Evolutionary conservation across 768 basidiomycete species (phyloP).

Genomic region (Boletus subcaerulescens): DNA sequence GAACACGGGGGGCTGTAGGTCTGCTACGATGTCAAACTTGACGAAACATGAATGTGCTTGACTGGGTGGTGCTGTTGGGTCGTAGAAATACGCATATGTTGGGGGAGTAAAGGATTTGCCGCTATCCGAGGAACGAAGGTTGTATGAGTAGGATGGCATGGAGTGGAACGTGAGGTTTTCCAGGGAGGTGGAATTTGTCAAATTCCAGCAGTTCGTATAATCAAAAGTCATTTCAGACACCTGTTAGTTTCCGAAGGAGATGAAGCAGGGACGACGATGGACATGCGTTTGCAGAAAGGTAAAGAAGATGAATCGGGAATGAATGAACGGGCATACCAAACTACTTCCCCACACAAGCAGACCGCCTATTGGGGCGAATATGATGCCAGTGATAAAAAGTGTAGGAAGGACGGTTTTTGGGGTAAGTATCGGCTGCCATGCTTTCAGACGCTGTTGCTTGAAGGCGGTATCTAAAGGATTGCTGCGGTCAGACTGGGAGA

Average conservation of each 20-base stretch:
- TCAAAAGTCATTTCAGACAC: slow-evolving; percentile 94
- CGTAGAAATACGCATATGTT: slow-evolving; percentile 70
- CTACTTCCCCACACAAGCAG: slow-evolving; percentile 89
- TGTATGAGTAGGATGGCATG: slow-evolving; percentile 66
- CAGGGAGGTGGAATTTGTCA: slow-evolving; percentile 36
- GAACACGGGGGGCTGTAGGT: slow-evolving; percentile 72
- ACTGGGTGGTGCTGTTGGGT: slow-evolving; percentile 42
- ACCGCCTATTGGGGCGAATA: slow-evolving; percentile 96
- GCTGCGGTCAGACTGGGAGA: slow-evolving; percentile 15
- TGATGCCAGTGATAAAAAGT: slow-evolving; percentile 88
- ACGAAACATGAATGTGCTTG: slow-evolving; percentile 66
- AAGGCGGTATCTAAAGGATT: slow-evolving; percentile 81
- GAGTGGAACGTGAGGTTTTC: slow-evolving; percentile 39
- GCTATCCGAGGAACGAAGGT: slow-evolving; percentile 58
- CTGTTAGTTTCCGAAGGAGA: slow-evolving; percentile 30
- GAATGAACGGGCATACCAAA: slow-evolving; percentile 41
- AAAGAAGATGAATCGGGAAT: slow-evolving; percentile 22
- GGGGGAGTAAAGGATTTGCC: slow-evolving; percentile 50
- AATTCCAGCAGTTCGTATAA: slow-evolving; percentile 88
- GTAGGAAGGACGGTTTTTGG: slow-evolving; percentile 97
- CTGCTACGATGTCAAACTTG: slow-evolving; percentile 77
- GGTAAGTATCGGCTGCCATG: slow-evolving; percentile 99
- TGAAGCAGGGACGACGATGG: background rate
- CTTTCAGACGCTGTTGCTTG: slow-evolving; percentile 99
- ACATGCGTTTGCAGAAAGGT: slow-evolving; percentile 1